Conservation (phyloP, 1,284 basidiomycete species). For the Ustilago hordei region DNA sequence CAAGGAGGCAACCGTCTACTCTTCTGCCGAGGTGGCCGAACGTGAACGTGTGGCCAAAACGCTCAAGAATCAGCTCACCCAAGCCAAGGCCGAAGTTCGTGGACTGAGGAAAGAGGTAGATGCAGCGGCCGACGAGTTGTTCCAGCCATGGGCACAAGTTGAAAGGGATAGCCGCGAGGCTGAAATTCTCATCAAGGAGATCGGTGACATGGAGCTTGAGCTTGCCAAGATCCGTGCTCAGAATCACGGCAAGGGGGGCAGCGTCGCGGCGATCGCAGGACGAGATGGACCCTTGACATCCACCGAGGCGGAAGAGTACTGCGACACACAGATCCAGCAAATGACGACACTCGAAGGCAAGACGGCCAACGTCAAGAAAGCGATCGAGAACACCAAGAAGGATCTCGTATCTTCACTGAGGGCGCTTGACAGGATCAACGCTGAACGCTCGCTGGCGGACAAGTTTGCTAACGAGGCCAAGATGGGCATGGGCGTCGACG, state of each 20-base stretch:
- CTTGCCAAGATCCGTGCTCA: conserved; percentile 59
- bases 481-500: conserved; percentile 58
- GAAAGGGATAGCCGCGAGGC: conserved; percentile 51
- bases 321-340: conserved; percentile 57
- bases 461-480: conserved; percentile 61
- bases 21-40: conserved; percentile 58
- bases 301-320: conserved; percentile 54
- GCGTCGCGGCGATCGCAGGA: conserved; percentile 48
- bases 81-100: conserved; percentile 59
- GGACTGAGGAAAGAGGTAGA: conserved; percentile 56
- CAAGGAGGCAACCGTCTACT: conserved; percentile 62
- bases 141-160: conserved; percentile 51
- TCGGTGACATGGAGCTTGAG: conserved; percentile 64
- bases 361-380: conserved; percentile 48
- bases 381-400: conserved; percentile 59
- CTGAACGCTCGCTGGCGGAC: conserved; percentile 59
- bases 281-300: conserved; percentile 56
- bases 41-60: conserved; percentile 53
- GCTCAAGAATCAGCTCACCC: conserved; percentile 61
- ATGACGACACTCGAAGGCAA: conserved; percentile 57
- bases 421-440: conserved; percentile 57
- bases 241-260: conserved; percentile 48
- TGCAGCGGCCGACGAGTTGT: conserved; percentile 45
- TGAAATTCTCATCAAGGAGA: conserved; percentile 51
- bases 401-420: conserved; percentile 53